These are phyloP conservation scores for Mimosa pudica DNA, from an alignment of 306 rosid species.

Conservation along the genomic window DNA sequence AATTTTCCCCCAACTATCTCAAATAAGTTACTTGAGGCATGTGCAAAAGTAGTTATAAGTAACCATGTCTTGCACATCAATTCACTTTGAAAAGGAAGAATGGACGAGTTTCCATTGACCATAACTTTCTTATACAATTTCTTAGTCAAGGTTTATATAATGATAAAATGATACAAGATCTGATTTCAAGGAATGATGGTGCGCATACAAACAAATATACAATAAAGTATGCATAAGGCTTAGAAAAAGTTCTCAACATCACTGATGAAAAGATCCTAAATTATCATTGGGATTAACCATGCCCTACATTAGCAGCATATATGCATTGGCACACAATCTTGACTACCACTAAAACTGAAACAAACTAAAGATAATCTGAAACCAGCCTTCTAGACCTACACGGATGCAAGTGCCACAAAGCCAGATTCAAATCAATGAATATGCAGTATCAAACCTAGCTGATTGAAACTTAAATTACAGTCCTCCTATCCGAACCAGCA, in stretches of 20 bases:
- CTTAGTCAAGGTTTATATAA: not conserved
- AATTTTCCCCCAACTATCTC: slow-evolving; percentile 4
- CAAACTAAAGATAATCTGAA: not conserved
- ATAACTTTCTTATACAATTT: not conserved
- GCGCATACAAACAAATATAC: no score
- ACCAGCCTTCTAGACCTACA: slow-evolving; percentile 26
- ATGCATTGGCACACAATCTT: not conserved
- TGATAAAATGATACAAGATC: not conserved
- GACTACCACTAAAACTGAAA: slow-evolving; percentile 20
- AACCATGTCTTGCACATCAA: not conserved
- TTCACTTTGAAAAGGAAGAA: not conserved
- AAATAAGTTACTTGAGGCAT: not conserved
- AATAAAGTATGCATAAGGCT: not conserved
- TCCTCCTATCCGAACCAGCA: not conserved
- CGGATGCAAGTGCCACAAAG: slow-evolving; percentile 10
- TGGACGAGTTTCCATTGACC: not conserved
- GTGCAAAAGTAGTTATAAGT: not conserved
- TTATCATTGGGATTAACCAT: slow-evolving; percentile 10
- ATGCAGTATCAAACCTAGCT: slow-evolving; percentile 9
- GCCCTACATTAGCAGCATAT: not conserved
- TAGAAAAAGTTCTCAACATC: not conserved
- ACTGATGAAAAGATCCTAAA: not conserved
- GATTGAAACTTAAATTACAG: not conserved
- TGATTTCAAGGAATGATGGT: not conserved
- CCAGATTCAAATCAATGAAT: slow-evolving; percentile 13